Evolutionary conservation across 225 moss, liverwort and hornwort species (phyloP), one percentile per base, ranked within the genome.

Genomic region (Pseudoscleropodium purum): DNA sequence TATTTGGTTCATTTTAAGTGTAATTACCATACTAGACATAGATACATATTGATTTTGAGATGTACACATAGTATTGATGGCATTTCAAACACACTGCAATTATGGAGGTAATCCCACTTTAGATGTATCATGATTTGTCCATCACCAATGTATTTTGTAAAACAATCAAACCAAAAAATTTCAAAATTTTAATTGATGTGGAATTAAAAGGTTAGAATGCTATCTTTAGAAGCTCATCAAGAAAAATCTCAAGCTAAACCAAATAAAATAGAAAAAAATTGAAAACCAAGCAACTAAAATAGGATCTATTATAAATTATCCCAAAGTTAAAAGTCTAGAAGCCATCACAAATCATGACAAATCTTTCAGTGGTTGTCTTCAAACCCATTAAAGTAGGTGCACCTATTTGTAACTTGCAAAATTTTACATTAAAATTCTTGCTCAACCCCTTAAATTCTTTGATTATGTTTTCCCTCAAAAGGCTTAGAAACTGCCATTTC

Each of bases 71-170:
- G 12, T 19, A 4, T 31, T 31, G 31, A 47, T 47, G 31, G 31
- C 0, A 7, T 49, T 75, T 30, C 20, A 20, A 33, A 33, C 7
- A 49, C 0, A 0, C 0, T 33, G 3, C 3, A 1, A 10, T 20
- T 49, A 7, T 0, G 0, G 1, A 0, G 5, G 0, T 21, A 34
- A 74, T 43, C 4, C 8, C 3, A 47, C 29, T 23, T 15, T 43
- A 77, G 14, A 52, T 77, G 23, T 34, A 0, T 14, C 2, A 1
- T 54, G 15, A 24, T 77, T 36, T 36, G 9, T 52, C 5, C 6
- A 52, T 36, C 9, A 77, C 6, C 24, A 23, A 36, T 13, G 3
- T 23, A 34, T 4, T 52, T 0, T 52, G 0, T 24, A 36, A 23
- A 77, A 52, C 6, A 77, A 77, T 34, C 2, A 1, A 21, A 23